These are phyloP conservation scores for Cytospora leucostoma DNA, from an alignment of 2,329 filamentous ascomycete genomes.

Conservation along the genomic window DNA sequence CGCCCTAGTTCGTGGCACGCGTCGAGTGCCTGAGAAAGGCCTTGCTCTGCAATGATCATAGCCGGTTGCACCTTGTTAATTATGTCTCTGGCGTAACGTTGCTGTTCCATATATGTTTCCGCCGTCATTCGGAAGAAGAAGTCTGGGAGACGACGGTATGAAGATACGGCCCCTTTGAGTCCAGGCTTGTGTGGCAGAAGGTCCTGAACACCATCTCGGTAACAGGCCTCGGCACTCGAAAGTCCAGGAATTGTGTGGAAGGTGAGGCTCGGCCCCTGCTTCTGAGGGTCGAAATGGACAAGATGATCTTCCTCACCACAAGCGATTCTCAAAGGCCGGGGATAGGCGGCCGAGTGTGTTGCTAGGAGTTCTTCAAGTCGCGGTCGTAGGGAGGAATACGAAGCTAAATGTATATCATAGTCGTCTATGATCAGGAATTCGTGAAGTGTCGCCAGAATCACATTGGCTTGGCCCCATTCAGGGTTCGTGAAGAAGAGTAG, in stretches of 20 bases:
- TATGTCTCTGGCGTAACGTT: background rate
- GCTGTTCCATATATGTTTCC: conserved; percentile 15
- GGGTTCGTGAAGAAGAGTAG: conserved; percentile 16
- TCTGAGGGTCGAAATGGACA: background rate
- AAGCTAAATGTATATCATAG: conserved; percentile 13
- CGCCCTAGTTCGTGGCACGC: background rate
- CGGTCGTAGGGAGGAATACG: background rate
- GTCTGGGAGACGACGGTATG: conserved; percentile 8
- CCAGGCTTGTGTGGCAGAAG: conserved; percentile 10
- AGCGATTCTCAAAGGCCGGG: conserved; percentile 1
- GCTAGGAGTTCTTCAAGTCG: conserved; percentile 6
- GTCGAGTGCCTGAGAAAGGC: conserved; percentile 4
- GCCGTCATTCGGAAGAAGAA: conserved; percentile 15
- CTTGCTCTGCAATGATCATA: conserved; percentile 12
- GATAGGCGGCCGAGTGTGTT: conserved; percentile 5
- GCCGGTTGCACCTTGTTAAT: conserved; percentile 3
- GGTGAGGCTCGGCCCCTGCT: conserved; percentile 9
- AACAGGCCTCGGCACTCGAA: conserved; percentile 5
- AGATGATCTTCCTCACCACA: background rate
- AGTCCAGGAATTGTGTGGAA: conserved; percentile 18
- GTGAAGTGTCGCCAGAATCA: conserved; percentile 14
- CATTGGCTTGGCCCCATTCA: conserved; percentile 20
- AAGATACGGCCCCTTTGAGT: conserved; percentile 8
- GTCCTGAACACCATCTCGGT: conserved; percentile 5
- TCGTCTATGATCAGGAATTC: conserved; percentile 13